Base-by-base conservation (phyloP, 2,329 filamentous ascomycete genomes). In the Magnaporthiopsis incrustans region DNA sequence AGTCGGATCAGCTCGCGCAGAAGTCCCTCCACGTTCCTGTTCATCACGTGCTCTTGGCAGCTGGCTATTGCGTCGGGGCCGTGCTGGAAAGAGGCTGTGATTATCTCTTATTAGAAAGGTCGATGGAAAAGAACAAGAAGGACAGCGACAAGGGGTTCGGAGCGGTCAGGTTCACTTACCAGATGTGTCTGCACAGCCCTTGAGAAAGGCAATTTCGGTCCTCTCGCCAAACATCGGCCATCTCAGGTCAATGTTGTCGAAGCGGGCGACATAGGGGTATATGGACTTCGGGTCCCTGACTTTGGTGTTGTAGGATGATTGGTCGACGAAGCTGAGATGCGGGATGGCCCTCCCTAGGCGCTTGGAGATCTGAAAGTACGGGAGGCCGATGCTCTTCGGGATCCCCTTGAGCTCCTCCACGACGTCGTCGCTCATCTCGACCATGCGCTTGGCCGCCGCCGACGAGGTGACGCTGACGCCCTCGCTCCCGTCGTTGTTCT, bases 1-100 rank as follows among this genome's bases (percentile, higher is more conserved):
- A 83, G 73, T 3, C 77, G 74, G 60, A 84, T 76, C 74, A 84
- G 77, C 63, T 82, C 79, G 3, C 76, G 75, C 4, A 84, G 72
- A 0, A 84, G 76, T 1, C 77, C 77, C 64, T 83, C 81, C n/a
- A 78, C 70, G 61, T 84, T 79, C 32, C 75, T 73, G 66, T 78
- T 81, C 81, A 83, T 83, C 60, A 83, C 81, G 57, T 80, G 76
- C 65, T 84, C 82, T 69, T 84, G 82, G 56, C 80, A 83, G 2
- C 77, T 77, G 0, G 81, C 80, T 35, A 83, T 82, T 26, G 79
- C 79, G 64, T 81, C 80, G 0, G 79, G 78, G 2, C 80, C 80
- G 65, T 82, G 78, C 60, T 82, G 79, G 66, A 82, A 82, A 0
- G 79, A 82, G 8, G 79, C 79, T 75, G 14, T 14, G 38, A n/a